Evolutionary conservation across 2,329 filamentous ascomycete genomes (phyloP).

Genomic region (Aspergillus flavus): DNA sequence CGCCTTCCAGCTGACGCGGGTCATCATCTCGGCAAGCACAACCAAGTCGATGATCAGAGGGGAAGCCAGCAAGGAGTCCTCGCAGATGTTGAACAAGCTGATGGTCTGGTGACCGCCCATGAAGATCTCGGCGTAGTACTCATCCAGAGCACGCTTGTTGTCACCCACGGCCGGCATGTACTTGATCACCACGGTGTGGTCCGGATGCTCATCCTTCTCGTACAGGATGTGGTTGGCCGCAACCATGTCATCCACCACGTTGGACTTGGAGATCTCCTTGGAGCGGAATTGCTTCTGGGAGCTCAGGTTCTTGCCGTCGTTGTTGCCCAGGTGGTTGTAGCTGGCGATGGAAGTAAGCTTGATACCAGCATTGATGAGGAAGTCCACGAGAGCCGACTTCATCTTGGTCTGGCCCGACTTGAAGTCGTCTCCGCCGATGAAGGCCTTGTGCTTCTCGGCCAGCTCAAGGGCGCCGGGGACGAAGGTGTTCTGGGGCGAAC

Average conservation of each 20-base stretch:
- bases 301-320: constrained; percentile 97
- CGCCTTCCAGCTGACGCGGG: constrained; percentile 89
- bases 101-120: constrained; percentile 98
- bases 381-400: constrained; percentile 98
- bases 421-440: constrained; percentile 98
- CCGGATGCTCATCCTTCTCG: constrained; percentile 87
- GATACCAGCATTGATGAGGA: constrained; percentile 97
- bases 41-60: constrained; percentile 97
- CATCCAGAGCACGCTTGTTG: constrained; percentile 97
- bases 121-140: constrained; percentile 99
- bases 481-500: constrained; percentile 98
- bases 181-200: constrained; percentile 99
- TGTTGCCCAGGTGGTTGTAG: constrained; percentile 99
- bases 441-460: constrained; percentile 81
- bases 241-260: constrained; percentile 99
- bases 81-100: constrained; percentile 97
- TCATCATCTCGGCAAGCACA: constrained; percentile 95
- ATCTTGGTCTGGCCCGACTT: constrained; percentile 99
- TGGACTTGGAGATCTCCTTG: constrained; percentile 99
- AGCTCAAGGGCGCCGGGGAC: constrained; percentile 90
- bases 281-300: constrained; percentile 98
- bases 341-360: constrained; percentile 97
- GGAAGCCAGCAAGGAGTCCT: constrained; percentile 94
- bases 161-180: constrained; percentile 99
- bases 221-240: constrained; percentile 92